Evolutionary conservation across 352 stramenopile species (phyloP).

Genomic region (Globisporangium okanoganense): DNA sequence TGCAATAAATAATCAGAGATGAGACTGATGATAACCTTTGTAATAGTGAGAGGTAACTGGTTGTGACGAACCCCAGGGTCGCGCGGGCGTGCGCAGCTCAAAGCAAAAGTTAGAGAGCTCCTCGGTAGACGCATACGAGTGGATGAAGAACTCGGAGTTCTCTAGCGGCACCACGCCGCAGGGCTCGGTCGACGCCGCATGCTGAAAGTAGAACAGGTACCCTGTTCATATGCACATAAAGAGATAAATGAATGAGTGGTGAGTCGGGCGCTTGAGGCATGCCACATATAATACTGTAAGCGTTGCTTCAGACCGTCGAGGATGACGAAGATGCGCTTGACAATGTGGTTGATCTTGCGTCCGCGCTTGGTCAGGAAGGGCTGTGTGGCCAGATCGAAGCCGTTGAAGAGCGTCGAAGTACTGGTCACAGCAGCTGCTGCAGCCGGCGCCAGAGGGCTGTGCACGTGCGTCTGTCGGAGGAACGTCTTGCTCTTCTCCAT

Average conservation of each 20-base stretch:
- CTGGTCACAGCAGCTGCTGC: neutral
- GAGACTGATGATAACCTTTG: neutral
- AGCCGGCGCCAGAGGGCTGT: neutral
- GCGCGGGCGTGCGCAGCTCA: constrained; percentile 55
- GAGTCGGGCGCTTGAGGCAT: neutral
- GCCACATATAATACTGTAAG: neutral
- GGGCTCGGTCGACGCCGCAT: constrained; percentile 36
- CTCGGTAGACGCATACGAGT: constrained; percentile 68
- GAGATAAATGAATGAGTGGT: neutral
- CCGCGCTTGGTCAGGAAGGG: constrained; percentile 73
- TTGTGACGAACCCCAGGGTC: constrained; percentile 44
- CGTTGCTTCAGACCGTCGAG: constrained; percentile 41
- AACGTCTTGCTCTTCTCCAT: constrained; percentile 9
- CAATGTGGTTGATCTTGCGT: constrained; percentile 55
- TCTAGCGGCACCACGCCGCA: constrained; percentile 63
- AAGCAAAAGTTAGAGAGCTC: constrained; percentile 70
- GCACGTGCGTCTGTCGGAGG: neutral
- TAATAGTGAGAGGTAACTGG: neutral
- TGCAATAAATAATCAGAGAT: neutral
- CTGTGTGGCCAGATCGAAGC: constrained; percentile 57
- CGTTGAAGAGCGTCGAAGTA: constrained; percentile 41
- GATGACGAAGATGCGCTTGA: constrained; percentile 74
- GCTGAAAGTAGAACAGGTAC: constrained; percentile 82
- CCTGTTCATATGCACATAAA: constrained; percentile 20
- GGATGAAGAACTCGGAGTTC: constrained; percentile 60